phyloP scores from a whole-genome alignment of 768 basidiomycete genomes.

The Panellus pusillus region DNA sequence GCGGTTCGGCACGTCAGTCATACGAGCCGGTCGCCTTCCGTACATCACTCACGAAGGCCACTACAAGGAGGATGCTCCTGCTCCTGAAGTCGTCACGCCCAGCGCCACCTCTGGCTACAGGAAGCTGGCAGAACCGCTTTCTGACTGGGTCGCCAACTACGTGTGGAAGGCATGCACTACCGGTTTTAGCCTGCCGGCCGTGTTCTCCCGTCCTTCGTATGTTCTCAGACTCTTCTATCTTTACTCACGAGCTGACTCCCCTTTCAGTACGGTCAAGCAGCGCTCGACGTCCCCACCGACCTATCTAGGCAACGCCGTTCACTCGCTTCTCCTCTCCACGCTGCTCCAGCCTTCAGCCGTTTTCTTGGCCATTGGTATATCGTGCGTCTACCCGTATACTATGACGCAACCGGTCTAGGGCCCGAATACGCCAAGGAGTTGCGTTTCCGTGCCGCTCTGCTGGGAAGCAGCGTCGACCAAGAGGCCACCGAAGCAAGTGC shows the following conservation, averaged over 20 bases:
- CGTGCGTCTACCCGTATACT: slow-evolving; percentile 69
- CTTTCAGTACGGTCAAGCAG: slow-evolving; percentile 32
- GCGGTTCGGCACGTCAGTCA: slow-evolving; percentile 21
- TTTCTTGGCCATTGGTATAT: slow-evolving; percentile 84
- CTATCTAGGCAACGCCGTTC: slow-evolving; percentile 60
- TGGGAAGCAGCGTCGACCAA: slow-evolving; percentile 54
- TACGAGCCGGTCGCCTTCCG: slow-evolving; percentile 23
- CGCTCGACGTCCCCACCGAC: slow-evolving; percentile 50
- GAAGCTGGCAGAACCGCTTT: slow-evolving; percentile 73
- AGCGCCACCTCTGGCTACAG: slow-evolving; percentile 60
- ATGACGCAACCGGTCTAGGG: slow-evolving; percentile 51
- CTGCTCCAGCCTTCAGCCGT: slow-evolving; percentile 81
- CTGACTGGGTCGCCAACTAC: slow-evolving; percentile 77
- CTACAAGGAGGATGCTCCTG: slow-evolving; percentile 35
- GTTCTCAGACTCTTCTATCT: slow-evolving; percentile 5
- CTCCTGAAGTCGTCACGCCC: slow-evolving; percentile 46
- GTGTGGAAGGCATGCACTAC: slow-evolving; percentile 84
- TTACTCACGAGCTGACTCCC: slow-evolving; percentile 11
- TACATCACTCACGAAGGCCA: slow-evolving; percentile 32
- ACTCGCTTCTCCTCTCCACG: slow-evolving; percentile 74
- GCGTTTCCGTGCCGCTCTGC: slow-evolving; percentile 62
- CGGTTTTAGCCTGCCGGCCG: slow-evolving; percentile 57
- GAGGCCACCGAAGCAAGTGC: slow-evolving; percentile 57
- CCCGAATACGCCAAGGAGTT: slow-evolving; percentile 57
- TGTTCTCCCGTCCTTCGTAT: slow-evolving; percentile 58